Percentiles rank a stretch among this genome's conserved stretches.
Conservation (phyloP, 2,329 filamentous ascomycete genomes). For the Ophiostoma fasciatum region DNA sequence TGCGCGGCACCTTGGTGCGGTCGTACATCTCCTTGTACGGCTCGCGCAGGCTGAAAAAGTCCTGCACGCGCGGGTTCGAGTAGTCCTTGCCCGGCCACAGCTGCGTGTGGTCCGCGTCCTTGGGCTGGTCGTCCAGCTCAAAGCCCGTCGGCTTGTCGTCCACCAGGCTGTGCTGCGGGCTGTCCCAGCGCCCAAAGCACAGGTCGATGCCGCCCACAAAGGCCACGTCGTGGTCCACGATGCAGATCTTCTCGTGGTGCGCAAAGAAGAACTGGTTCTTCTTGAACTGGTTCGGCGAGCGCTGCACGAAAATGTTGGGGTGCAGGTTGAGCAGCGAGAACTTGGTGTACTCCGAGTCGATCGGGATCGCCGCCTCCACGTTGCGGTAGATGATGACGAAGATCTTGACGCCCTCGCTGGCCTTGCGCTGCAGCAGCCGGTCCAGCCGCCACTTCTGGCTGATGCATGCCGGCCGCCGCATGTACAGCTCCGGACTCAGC, state of each 20-base stretch:
- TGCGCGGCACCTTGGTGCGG: constrained; percentile 70
- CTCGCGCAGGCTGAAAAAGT: constrained; percentile 85
- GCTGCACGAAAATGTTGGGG: constrained; percentile 88
- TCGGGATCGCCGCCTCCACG: constrained; percentile 91
- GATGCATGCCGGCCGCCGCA: constrained; percentile 84
- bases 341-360: constrained; percentile 97
- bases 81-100: constrained; percentile 98
- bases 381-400: constrained; percentile 98
- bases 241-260: constrained; percentile 95
- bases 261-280: constrained; percentile 99
- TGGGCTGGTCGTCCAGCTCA: constrained; percentile 60
- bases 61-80: constrained; percentile 86
- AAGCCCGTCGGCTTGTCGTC: constrained; percentile 96
- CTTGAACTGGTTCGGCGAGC: constrained; percentile 93
- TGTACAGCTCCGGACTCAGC: constrained; percentile 83
- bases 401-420: constrained; percentile 87
- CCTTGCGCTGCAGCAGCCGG: constrained; percentile 82
- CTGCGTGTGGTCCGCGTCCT: constrained; percentile 88
- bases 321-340: constrained; percentile 90
- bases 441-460: constrained; percentile 97
- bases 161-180: constrained; percentile 75
- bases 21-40: constrained; percentile 99
- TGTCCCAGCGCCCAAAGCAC: constrained; percentile 96
- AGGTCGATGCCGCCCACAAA: constrained; percentile 93
- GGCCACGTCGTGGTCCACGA: constrained; percentile 89